phyloP scores from a whole-genome alignment of 345 rosid species.

The Moricandia arvensis region DNA sequence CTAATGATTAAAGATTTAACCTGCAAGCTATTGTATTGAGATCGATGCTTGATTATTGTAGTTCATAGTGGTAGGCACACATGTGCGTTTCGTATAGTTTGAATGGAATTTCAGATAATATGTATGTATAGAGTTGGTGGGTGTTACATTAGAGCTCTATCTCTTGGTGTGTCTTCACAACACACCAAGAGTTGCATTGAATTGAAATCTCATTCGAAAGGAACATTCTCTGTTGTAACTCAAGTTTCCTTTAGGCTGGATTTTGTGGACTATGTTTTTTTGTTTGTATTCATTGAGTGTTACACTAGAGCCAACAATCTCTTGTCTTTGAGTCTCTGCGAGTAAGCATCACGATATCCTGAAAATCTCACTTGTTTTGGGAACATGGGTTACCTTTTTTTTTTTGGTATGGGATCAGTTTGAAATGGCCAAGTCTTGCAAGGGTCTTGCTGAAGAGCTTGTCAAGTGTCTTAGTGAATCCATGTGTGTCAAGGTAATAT shows the following conservation, averaged over 20 bases:
- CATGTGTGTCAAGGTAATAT: slow-evolving; percentile 65
- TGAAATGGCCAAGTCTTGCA: slow-evolving; percentile 88
- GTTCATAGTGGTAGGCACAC: no score
- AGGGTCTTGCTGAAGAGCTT: slow-evolving; percentile 91
- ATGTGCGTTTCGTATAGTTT: no score
- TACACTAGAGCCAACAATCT: background rate
- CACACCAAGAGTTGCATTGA: background rate
- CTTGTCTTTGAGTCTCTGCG: background rate
- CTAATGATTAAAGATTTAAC: no score
- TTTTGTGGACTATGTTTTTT: background rate
- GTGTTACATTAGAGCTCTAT: background rate
- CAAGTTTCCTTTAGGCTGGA: no score
- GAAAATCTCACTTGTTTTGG: background rate
- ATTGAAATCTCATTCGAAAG: background rate
- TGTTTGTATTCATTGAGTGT: background rate
- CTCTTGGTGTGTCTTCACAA: background rate
- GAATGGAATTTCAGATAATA: background rate
- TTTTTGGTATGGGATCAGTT: slow-evolving; percentile 7
- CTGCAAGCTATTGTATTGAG: no score
- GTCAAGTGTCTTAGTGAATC: slow-evolving; percentile 94
- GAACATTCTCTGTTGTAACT: background rate
- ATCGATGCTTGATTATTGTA: no score
- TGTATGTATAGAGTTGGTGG: background rate
- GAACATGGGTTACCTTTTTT: background rate
- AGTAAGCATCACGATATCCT: background rate